Percentiles rank a stretch among this genome's conserved stretches.
Evolutionary conservation across 495 filamentous ascomycete genomes (phyloP).

Genomic region (Neurospora tetraspora): DNA sequence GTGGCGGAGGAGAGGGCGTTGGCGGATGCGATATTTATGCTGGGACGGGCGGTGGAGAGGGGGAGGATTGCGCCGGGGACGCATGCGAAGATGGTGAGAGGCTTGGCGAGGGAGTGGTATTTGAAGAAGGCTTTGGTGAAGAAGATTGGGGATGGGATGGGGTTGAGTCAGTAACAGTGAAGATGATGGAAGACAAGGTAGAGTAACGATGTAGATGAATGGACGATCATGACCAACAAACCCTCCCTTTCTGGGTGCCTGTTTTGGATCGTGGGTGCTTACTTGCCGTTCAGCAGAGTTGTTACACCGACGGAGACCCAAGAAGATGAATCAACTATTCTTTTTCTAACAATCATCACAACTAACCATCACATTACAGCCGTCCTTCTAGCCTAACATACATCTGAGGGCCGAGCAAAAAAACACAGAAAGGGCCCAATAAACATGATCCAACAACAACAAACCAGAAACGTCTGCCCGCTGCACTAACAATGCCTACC

Average conservation of each 20-base stretch:
- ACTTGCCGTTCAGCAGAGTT: not conserved
- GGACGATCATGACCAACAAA: not conserved
- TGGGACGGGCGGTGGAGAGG: conserved; percentile 71
- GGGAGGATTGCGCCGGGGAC: conserved; percentile 71
- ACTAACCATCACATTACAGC: not conserved
- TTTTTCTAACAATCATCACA: not conserved
- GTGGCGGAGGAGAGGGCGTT: conserved; percentile 78
- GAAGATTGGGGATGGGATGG: conserved; percentile 86
- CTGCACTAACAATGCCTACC: not conserved
- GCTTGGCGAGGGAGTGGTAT: conserved; percentile 79
- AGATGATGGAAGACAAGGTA: not conserved
- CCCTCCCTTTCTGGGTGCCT: not conserved
- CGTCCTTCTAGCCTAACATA: not conserved
- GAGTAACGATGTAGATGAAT: not conserved
- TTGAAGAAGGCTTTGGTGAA: conserved; percentile 78
- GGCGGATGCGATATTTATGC: conserved; percentile 73
- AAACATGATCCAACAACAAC: not conserved
- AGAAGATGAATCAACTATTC: not conserved
- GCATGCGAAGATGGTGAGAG: conserved; percentile 76
- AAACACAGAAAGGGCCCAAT: not conserved
- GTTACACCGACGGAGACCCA: not conserved
- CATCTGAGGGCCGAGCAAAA: not conserved
- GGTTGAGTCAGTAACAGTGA: conserved; percentile 18
- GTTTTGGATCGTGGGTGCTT: not conserved
- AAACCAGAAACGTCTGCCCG: not conserved